A percentile compares a stretch with the other conserved stretches of the same genome.
These are phyloP conservation scores for Fusarium bactridioides DNA, from an alignment of 2,329 filamentous ascomycete genomes.

Conservation along the genomic window DNA sequence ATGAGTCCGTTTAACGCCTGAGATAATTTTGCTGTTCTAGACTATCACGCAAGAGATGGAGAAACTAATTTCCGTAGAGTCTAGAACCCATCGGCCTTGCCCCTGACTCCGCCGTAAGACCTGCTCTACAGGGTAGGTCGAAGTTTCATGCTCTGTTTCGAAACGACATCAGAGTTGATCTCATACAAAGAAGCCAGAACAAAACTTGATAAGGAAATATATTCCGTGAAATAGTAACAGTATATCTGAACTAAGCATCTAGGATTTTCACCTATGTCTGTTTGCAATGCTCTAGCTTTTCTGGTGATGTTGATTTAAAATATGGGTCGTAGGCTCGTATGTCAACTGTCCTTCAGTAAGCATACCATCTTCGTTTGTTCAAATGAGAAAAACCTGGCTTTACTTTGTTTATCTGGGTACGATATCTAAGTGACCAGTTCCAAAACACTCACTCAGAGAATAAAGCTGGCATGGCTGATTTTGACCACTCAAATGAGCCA, in stretches of 20 bases:
- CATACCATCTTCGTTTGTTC: rapidly evolving
- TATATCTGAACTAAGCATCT: no score
- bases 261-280: rapidly evolving
- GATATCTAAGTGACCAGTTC: rapidly evolving
- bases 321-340: no score
- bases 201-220: neutral
- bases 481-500: neutral
- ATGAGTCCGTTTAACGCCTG: neutral
- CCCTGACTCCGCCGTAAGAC: rapidly evolving
- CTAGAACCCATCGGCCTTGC: neutral
- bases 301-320: no score
- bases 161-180: no score
- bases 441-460: no score
- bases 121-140: neutral
- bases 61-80: neutral
- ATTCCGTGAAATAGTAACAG: neutral
- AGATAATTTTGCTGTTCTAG: neutral
- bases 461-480: neutral
- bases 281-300: neutral
- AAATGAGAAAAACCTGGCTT: rapidly evolving
- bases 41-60: neutral
- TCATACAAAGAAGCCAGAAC: rapidly evolving
- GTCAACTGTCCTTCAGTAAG: no score
- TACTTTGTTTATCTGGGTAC: neutral
- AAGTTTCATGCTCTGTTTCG: neutral